Evolutionary conservation across 2,329 filamentous ascomycete genomes (phyloP).

Genomic region (Ophiostoma perfectum): DNA sequence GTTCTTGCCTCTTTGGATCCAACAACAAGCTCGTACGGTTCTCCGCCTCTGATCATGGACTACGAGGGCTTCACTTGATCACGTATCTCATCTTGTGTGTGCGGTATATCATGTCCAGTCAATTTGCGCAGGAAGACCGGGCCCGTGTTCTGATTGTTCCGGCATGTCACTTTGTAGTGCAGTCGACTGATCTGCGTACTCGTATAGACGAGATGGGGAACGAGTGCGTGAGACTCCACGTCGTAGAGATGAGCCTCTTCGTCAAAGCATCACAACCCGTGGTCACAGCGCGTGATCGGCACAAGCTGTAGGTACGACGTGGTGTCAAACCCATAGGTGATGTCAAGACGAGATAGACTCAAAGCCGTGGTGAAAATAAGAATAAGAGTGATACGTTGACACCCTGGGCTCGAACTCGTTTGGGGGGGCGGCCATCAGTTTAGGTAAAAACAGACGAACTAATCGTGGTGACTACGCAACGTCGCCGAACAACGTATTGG

Average conservation of each 20-base stretch:
- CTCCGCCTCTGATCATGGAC: too few relatives aligned
- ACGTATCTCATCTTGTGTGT: too few relatives aligned
- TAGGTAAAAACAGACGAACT: slow-evolving; percentile 5
- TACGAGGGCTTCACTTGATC: too few relatives aligned
- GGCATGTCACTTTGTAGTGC: too few relatives aligned
- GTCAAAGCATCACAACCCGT: not conserved
- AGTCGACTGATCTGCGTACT: too few relatives aligned
- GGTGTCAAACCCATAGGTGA: not conserved
- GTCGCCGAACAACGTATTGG: slow-evolving; percentile 4
- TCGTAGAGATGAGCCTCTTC: too few relatives aligned
- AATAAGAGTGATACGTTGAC: not conserved
- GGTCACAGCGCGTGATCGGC: not conserved
- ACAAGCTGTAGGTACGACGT: not conserved
- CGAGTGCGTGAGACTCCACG: too few relatives aligned
- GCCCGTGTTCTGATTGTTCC: too few relatives aligned
- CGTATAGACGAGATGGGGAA: too few relatives aligned
- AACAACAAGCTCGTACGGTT: not conserved
- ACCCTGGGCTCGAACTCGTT: not conserved
- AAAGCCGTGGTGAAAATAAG: not conserved
- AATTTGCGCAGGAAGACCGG: too few relatives aligned
- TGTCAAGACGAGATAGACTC: not conserved
- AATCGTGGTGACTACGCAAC: not conserved
- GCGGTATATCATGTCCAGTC: too few relatives aligned
- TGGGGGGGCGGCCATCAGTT: slow-evolving; percentile 1
- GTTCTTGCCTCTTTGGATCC: not conserved